A percentile compares a stretch with the other conserved stretches of the same genome.
Conservation (phyloP, 1,139 yeast species). For the Taphrina pruni region DNA sequence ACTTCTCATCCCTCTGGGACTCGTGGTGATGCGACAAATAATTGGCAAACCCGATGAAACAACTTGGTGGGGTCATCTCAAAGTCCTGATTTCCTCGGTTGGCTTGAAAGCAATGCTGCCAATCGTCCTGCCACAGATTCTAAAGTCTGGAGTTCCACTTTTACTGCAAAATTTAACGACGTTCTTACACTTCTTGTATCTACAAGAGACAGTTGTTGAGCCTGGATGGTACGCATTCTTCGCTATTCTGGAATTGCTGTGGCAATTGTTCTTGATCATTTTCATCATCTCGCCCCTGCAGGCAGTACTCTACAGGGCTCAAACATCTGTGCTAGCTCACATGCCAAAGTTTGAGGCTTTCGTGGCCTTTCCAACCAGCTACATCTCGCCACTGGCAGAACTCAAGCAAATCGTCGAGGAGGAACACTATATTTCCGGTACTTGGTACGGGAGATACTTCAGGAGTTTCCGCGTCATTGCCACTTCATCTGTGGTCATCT, state of each 20-base stretch:
- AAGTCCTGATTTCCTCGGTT: conserved; percentile 3
- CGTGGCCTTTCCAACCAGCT: conserved; percentile 11
- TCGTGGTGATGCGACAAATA: conserved; percentile 31
- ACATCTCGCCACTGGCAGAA: conserved; percentile 18
- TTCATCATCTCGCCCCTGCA: conserved; percentile 25
- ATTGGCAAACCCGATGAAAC: conserved; percentile 18
- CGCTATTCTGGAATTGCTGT: conserved; percentile 9
- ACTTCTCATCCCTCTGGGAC: conserved; percentile 29
- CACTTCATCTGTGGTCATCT: conserved; percentile 12
- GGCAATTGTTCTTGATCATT: conserved; percentile 10
- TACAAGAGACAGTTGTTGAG: conserved; percentile 15
- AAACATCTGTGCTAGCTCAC: conserved; percentile 19
- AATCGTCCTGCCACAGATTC: conserved; percentile 23
- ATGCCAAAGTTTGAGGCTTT: conserved; percentile 21
- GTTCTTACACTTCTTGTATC: conserved; percentile 6
- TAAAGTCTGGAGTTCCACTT: conserved; percentile 14
- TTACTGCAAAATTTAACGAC: conserved; percentile 9
- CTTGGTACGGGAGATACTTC: conserved; percentile 16
- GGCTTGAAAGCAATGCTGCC: conserved; percentile 20
- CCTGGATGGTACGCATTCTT: conserved; percentile 21
- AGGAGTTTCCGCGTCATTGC: conserved; percentile 21
- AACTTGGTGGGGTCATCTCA: conserved; percentile 11
- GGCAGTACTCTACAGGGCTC: conserved; percentile 25
- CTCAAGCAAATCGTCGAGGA: conserved; percentile 26
- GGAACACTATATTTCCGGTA: conserved; percentile 15